Base-by-base conservation (phyloP, 129 eudicot genomes). In the Artemisia tridentata region DNA sequence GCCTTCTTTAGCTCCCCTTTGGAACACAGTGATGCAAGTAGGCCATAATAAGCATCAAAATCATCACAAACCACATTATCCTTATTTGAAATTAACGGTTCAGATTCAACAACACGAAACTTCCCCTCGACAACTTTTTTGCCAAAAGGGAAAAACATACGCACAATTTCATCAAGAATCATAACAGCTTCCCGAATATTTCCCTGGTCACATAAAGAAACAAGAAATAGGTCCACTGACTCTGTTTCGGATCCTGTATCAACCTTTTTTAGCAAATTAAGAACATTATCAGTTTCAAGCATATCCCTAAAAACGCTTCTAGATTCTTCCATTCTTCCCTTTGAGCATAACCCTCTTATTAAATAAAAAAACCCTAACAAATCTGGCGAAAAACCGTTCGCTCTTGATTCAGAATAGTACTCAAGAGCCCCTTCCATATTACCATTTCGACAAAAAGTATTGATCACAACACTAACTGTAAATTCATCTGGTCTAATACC, bases 271-370 rank as follows among this genome's bases (percentile, higher is more conserved):
- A 95, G 54, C 68, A 88, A 55, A 74, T 81, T 71, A 21, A 88
- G 65, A 69, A 82, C 78, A 11, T 86, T 80, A 74, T 68, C 78
- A 19, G 69, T 76, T 75, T 85, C 84, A 78, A 95, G 93, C 99
- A 87, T 95, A 80, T 87, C 96, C 69, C 88, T 79, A 51, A 90
- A 65, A 56, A 95, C 69, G 77, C 84, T 81, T 64, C 90, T 82
- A 15, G 97, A 86, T 80, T 95, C 99, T 90, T 90, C 97, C 97
- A 95, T 87, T 71, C 96, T 79, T 65, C 99, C 99, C 80, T 95
- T 90, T 2, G 96, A 83, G 82, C 81, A 90, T 53, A 89, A 69
- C 38, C 99, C 97, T 75, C 88, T 85, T 16, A 88, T 49, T 61
- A 95, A 82, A 79, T 79, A 82, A 76, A 95, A 18, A 29, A 84